These are phyloP conservation scores for Yamadazyma spencermartinsiae DNA, from an alignment of 1,139 yeast species.

Conservation along the genomic window DNA sequence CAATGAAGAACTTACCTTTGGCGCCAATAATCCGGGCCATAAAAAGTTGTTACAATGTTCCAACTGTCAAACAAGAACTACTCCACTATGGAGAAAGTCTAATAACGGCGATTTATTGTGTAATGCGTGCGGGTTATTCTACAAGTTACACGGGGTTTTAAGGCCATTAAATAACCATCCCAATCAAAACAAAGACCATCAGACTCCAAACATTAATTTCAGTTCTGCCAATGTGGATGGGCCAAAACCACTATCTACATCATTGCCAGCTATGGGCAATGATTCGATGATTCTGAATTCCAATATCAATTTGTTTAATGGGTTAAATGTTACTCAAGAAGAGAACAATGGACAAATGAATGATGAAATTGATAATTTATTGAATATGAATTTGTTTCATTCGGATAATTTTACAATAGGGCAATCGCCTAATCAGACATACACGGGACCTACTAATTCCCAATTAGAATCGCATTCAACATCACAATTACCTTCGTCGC, in stretches of 20 bases:
- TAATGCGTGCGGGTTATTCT: slow-evolving; percentile 51
- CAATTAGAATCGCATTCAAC: slow-evolving; percentile 2
- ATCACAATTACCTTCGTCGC: slow-evolving; percentile 1
- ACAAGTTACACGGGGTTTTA: slow-evolving; percentile 47
- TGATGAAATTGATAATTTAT: slow-evolving; percentile 44
- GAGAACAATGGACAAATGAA: slow-evolving; percentile 7
- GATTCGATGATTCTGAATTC: slow-evolving; percentile 26
- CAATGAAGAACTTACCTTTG: slow-evolving; percentile 6
- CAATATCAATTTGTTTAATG: slow-evolving; percentile 27
- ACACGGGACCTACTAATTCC: slow-evolving; percentile 1
- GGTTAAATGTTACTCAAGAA: slow-evolving; percentile 12
- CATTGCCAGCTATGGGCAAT: slow-evolving; percentile 9
- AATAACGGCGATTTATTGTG: slow-evolving; percentile 46
- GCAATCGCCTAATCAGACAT: slow-evolving; percentile 2
- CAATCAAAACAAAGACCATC: slow-evolving; percentile 5
- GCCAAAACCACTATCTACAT: slow-evolving; percentile 4
- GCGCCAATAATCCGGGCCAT: neutral
- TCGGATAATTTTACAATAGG: slow-evolving; percentile 27
- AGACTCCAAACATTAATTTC: slow-evolving; percentile 1
- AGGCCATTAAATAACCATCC: slow-evolving; percentile 33
- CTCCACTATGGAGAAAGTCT: slow-evolving; percentile 51
- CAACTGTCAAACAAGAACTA: slow-evolving; percentile 47
- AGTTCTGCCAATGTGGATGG: slow-evolving; percentile 4
- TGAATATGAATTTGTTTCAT: slow-evolving; percentile 43
- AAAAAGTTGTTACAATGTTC: slow-evolving; percentile 40